Evolutionary conservation across 23 red algal genomes (phyloP).

Genomic region (Agarophyton chilense): DNA sequence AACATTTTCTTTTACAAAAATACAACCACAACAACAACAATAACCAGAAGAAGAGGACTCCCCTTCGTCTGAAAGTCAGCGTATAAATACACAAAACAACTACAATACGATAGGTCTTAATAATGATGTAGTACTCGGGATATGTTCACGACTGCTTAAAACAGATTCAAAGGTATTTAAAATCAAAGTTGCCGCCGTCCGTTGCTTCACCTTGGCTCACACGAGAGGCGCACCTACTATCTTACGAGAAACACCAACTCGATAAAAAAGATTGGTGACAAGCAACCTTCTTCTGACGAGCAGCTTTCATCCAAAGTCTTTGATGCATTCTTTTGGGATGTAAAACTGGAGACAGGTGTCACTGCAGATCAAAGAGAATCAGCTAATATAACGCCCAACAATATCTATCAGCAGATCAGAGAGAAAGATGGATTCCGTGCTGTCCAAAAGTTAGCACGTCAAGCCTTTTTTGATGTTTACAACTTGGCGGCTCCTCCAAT

Average conservation of each 20-base stretch:
- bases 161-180: too few relatives aligned
- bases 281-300: neutral
- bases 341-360: neutral
- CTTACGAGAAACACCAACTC: neutral
- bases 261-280: neutral
- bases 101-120: too few relatives aligned
- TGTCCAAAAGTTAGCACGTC: neutral
- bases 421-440: neutral
- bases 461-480: neutral
- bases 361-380: neutral
- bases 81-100: too few relatives aligned
- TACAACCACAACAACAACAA: too few relatives aligned
- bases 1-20: too few relatives aligned
- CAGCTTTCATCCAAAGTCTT: neutral
- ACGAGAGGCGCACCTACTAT: too few relatives aligned
- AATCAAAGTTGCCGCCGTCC: too few relatives aligned
- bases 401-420: neutral
- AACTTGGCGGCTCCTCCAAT: neutral
- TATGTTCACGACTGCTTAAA: too few relatives aligned
- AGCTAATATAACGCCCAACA: neutral
- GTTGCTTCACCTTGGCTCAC: too few relatives aligned
- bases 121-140: too few relatives aligned
- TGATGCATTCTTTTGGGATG: neutral
- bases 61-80: too few relatives aligned
- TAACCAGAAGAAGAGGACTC: too few relatives aligned